A percentile compares a stretch with the other conserved stretches of the same genome.
phyloP scores from a whole-genome alignment of 2,329 filamentous ascomycete species.

The Claviceps sp. region DNA sequence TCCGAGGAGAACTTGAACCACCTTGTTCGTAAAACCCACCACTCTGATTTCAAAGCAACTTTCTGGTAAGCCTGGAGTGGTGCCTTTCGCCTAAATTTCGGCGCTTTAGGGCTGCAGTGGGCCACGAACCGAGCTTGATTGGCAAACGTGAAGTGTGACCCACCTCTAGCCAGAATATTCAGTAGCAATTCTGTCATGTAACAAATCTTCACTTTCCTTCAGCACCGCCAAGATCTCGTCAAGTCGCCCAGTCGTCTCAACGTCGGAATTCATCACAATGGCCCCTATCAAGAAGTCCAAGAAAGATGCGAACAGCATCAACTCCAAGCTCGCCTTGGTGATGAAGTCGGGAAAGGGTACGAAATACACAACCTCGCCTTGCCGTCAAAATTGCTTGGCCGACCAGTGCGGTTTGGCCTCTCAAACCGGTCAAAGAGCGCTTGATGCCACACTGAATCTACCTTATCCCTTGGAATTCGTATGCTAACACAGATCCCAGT shows the following conservation, averaged over 20 bases:
- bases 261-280: constrained; percentile 39
- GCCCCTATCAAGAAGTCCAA: constrained; percentile 64
- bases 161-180: constrained; percentile 1
- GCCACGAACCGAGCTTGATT: background rate
- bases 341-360: constrained; percentile 66
- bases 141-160: background rate
- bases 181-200: background rate
- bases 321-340: constrained; percentile 47
- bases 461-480: no score
- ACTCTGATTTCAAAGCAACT: constrained; percentile 43
- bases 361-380: constrained; percentile 5
- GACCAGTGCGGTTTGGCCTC: background rate
- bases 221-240: constrained; percentile 14
- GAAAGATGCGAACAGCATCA: constrained; percentile 67
- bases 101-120: constrained; percentile 25
- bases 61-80: constrained; percentile 17
- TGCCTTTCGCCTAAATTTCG: constrained; percentile 23
- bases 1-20: constrained; percentile 15
- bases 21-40: constrained; percentile 18
- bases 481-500: constrained; percentile 13
- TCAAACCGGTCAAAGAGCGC: background rate
- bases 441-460: background rate
- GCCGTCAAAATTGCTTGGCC: background rate
- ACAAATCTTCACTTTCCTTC: constrained; percentile 1
- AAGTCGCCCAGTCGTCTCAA: constrained; percentile 13